Evolutionary conservation across 1,139 yeast genomes (phyloP), one percentile per base, ranked within the genome.

Genomic region (Zygosaccharomyces sapae): DNA sequence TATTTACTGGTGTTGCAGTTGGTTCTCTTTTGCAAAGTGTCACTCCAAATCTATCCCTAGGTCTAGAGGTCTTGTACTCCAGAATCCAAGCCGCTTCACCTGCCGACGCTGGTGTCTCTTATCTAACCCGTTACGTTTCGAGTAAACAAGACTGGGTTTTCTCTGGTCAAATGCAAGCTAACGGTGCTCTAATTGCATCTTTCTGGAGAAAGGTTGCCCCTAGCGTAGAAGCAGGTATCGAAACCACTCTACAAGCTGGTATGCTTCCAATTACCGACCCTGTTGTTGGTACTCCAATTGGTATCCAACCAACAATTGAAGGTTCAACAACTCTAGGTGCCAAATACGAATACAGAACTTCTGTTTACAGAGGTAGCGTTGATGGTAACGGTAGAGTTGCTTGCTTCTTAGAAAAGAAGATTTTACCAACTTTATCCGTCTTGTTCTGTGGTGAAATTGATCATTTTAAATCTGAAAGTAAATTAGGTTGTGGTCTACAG

Each of bases 291-390:
- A 81, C 86, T 49, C 87, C 94, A 54, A 81, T 87, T 56, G 87
- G 87, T 48, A 76, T 77, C 62, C 86, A 83, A 70, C 90, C 95
- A 40, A 81, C 83, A 45, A 76, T 88, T 51, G 97, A 90, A 67
- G 97, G 96, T 63, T 79, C 80, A 61, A 90, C 99, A 61, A 86
- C 97, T 54, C 70, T 92, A 50, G 98, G 97, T 71, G 96, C 97
- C 63, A 92, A 90, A 74, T 92, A 92, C 72, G 98, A 92, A 74
- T 94, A 89, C 79, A 89, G 97, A 74, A 95, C 89, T 72, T 84
- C 95, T 52, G 84, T 88, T 48, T 89, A 88, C 80, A 83, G 98
- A 71, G 97, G 97, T 63, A 96, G 90, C 71, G 67, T 92, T 54
- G 97, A 90, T 71, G 81, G 95, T 47, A 76, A 78, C 52, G 98